Evolutionary conservation across 2,329 filamentous ascomycete species (phyloP).

Genomic region (Pseudogymnoascus sp.): DNA sequence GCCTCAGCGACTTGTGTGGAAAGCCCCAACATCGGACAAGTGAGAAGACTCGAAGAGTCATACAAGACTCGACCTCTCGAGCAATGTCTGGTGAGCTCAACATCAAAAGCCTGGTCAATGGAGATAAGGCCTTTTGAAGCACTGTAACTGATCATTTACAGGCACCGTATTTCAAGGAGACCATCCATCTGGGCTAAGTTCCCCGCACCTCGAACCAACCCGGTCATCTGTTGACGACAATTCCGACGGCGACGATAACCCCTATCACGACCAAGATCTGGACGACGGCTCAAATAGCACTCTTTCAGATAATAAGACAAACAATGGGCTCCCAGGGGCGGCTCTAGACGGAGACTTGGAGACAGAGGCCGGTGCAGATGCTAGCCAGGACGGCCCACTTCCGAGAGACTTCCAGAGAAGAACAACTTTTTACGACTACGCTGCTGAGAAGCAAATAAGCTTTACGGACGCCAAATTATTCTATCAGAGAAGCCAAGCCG

Average conservation of each 20-base stretch:
- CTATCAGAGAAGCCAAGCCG: conserved; percentile 79
- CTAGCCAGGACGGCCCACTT: conserved; percentile 42
- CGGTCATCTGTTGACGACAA: conserved; percentile 4
- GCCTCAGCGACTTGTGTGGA: not conserved
- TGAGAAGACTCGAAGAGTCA: conserved; percentile 2
- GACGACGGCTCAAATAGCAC: conserved; percentile 8
- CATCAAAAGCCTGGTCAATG: not conserved
- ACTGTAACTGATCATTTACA: not conserved
- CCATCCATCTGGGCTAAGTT: not conserved
- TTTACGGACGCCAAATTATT: conserved; percentile 93
- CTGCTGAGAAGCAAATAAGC: conserved; percentile 88
- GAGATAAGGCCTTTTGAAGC: not conserved
- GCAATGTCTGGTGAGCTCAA: conserved; percentile 2
- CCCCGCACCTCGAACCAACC: conserved; percentile 2
- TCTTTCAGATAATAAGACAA: conserved; percentile 3
- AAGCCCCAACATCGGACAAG: not conserved
- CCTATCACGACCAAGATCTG: conserved; percentile 12
- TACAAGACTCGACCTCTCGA: not conserved
- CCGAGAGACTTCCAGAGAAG: conserved; percentile 54
- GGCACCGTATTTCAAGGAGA: not conserved
- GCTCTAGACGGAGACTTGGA: conserved; percentile 14
- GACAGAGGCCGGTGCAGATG: conserved; percentile 16
- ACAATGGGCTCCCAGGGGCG: not conserved
- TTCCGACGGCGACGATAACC: conserved; percentile 16
- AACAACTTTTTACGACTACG: conserved; percentile 88